Evolutionary conservation across 2,329 filamentous ascomycete species (phyloP).

Genomic region (Aspergillus sergii): DNA sequence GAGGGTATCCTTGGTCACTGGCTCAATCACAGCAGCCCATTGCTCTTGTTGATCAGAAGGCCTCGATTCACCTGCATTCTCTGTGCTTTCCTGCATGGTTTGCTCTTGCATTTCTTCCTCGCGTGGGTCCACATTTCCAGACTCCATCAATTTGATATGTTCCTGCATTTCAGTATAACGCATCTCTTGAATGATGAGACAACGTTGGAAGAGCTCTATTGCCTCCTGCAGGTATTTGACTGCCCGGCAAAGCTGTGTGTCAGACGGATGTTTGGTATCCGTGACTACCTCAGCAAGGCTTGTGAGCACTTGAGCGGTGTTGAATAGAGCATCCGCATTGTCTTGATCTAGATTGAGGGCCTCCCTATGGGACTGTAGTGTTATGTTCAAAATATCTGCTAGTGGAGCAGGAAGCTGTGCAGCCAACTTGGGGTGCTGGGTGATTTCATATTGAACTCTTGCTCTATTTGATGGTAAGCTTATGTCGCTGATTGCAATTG

Average conservation of each 20-base stretch:
- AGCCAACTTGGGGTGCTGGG: slow-evolving; percentile 66
- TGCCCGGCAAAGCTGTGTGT: slow-evolving; percentile 49
- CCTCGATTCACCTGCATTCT: slow-evolving; percentile 23
- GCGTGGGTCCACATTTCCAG: slow-evolving; percentile 19
- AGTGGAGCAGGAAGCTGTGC: slow-evolving; percentile 58
- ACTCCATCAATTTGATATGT: slow-evolving; percentile 42
- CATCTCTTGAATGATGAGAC: slow-evolving; percentile 56
- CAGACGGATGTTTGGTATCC: slow-evolving; percentile 52
- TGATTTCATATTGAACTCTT: slow-evolving; percentile 69
- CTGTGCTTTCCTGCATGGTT: slow-evolving; percentile 12
- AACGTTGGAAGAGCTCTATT: slow-evolving; percentile 61
- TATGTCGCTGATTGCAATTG: slow-evolving; percentile 3
- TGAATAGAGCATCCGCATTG: slow-evolving; percentile 71
- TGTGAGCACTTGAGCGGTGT: slow-evolving; percentile 70
- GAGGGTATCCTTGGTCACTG: slow-evolving; percentile 65
- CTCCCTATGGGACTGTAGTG: slow-evolving; percentile 65
- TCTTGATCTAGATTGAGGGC: slow-evolving; percentile 62
- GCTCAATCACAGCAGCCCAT: slow-evolving; percentile 69
- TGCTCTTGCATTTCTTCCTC: slow-evolving; percentile 19
- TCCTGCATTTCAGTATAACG: slow-evolving; percentile 51
- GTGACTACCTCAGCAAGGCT: slow-evolving; percentile 64
- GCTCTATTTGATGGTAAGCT: slow-evolving; percentile 52
- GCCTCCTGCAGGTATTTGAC: slow-evolving; percentile 61
- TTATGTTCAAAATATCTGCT: slow-evolving; percentile 59
- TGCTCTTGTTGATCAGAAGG: slow-evolving; percentile 51